Base-by-base conservation (phyloP, 495 filamentous ascomycete species). In the Copromyces sp. region DNA sequence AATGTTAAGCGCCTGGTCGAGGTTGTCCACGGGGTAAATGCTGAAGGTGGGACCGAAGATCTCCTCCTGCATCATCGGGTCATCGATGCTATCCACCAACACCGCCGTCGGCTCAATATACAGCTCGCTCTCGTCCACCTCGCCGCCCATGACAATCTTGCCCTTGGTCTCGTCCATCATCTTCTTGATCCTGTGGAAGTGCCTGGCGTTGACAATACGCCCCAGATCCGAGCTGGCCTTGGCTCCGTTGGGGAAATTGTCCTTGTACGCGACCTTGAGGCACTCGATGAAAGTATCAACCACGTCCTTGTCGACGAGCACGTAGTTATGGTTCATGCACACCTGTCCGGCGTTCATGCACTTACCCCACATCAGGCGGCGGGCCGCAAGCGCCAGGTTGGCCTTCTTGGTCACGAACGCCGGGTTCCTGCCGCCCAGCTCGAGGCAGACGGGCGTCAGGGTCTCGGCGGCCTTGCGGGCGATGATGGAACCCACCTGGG, bases 381-480 rank as follows among this genome's bases (percentile, higher is more conserved):
- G 87, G 11, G 94, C 95, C 9, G 96, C 93, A n/a, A 98, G 83
- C 70, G 88, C 82, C 29, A 93, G 84, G 81, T 98, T 87, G 38
- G 93, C 90, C 74, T 91, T 87, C 79, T 92, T 93, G 59, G 92
- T 93, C 74, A 98, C 83, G 74, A 98, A 93, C 38, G 93, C 93
- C 32, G 95, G 95, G 81, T 98, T 98, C 73, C 88, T 86, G 69
- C 95, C 95, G 75, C 95, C 95, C 69, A 98, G 87, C 83, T 98
- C 95, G 71, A 98, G 87, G 42, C 88, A 86, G 29, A 97, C 91
- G 0, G 95, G 95, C 5, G 95, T 98, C 70, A 98, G 84, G 45
- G 93, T 90, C 81, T 95, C 92, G 45, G 95, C 95, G 6, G 95
- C 95, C 74, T 95, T 95, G 83, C 94, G 93, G 32, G 94, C 89